Base-by-base conservation (phyloP, 129 eudicot genomes). In the Artemisia argyi region DNA sequence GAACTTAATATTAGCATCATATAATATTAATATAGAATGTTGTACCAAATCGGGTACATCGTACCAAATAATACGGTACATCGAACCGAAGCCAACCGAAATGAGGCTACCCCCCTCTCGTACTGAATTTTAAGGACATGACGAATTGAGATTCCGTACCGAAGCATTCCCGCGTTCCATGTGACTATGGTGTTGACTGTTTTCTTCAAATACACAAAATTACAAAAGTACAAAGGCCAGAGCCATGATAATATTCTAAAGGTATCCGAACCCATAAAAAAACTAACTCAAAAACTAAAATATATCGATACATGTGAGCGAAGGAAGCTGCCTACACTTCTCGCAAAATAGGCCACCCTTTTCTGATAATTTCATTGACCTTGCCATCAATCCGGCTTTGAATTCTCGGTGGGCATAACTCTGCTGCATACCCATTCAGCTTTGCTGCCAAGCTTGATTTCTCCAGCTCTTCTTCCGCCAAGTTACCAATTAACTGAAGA, bases 351-450 rank as follows among this genome's bases (percentile, higher is more conserved):
- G 98, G 98, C 97, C 98, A 87, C 71, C 96, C 97, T 85, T 88
- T 94, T 67, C 80, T 79, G 32, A 85, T 68, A 46, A 94, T 90
- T 53, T 90, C 96, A 22, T 83, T 84, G 50, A 94, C 81, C 82
- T 82, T 94, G 19, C 81, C 88, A 81, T 94, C 97, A 20, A 90
- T 85, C 66, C 86, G 87, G 48, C 74, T 85, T 69, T 94, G 97
- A 22, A 79, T 82, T 76, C 83, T 81, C 58, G 84, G 74, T 61
- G 97, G 91, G 78, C 98, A 94, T 12, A 94, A 83, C 80, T 90
- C 97, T 60, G 97, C 98, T 73, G 98, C 96, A 77, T 89, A 94
- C 19, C 98, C 89, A 46, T 94, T 94, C 46, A 94, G 78, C 73
- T 84, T 90, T 56, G 97, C 71, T 62, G 97, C 98, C 73, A 94